Evolutionary conservation across 2,329 filamentous ascomycete species (phyloP).

Genomic region (Cladosporium austrohemisphaericum): DNA sequence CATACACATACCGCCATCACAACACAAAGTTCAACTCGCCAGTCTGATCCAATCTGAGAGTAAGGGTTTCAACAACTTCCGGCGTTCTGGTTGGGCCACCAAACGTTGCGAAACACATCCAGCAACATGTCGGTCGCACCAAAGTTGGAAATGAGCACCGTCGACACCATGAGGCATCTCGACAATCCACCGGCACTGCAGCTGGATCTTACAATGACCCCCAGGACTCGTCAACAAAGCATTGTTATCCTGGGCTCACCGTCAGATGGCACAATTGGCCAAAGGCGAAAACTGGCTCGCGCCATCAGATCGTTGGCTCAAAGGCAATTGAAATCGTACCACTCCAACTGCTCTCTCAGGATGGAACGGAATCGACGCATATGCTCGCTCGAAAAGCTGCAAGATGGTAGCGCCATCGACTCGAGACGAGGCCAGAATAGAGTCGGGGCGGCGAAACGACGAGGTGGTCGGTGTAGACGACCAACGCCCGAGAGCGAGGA

Average conservation of each 20-base stretch:
- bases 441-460: background rate
- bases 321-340: constrained; percentile 2
- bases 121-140: constrained; percentile 2
- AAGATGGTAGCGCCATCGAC: background rate
- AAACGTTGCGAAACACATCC: too few species aligned
- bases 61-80: too few species aligned
- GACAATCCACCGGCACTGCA: background rate
- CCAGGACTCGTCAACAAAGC: background rate
- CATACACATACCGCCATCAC: too few species aligned
- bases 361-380: background rate
- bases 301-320: background rate
- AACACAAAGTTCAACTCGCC: too few species aligned
- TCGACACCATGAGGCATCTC: constrained; percentile 6
- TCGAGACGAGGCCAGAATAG: background rate
- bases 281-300: background rate
- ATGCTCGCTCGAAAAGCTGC: background rate
- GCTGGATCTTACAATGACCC: background rate
- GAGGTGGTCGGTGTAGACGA: background rate
- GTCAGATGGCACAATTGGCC: background rate
- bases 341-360: background rate
- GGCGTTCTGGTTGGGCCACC: too few species aligned
- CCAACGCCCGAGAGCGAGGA: background rate
- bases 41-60: too few species aligned
- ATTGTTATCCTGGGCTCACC: background rate
- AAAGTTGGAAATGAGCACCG: background rate